Base-by-base conservation (phyloP, 495 filamentous ascomycete genomes). In the Aspergillus olivimuriae region DNA sequence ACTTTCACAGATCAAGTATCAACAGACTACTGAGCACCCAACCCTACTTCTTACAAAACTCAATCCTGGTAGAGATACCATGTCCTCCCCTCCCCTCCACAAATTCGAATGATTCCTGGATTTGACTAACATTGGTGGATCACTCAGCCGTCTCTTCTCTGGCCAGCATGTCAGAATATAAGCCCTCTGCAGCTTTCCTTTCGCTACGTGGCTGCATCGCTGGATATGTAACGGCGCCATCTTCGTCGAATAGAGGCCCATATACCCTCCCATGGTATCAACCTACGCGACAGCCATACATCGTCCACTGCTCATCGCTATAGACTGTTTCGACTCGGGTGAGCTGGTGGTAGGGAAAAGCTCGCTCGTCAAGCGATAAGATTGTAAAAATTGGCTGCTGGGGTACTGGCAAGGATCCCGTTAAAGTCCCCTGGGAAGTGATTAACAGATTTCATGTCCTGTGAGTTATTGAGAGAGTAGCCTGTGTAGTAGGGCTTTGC, bases 181-280 rank as follows among this genome's bases (percentile, higher is more conserved):
- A 35, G 4, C 50, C 42, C 11, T 31, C 20, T 3, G 43, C 52
- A 30, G 52, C 48, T 26, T 50, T 11, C 19, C 55, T 34, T 30
- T 58, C 49, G 26, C 52, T 58, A 2, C 52, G 48, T n/a, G 52
- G 52, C 19, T 58, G 52, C 48, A 55, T 53, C 2, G 52, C 54
- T 9, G 74, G 73, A 55, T 72, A 76, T 26, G 75, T 44, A 14
- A 75, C 56, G 23, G 64, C 62, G 5, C 70, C 66, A n/a, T 66
- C 65, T 14, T 53, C 55, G 0, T 60, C 58, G 8, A 62, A 43
- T 45, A 65, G 72, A 18, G 74, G 63, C 33, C 41, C 52, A 61
- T 80, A 80, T 24, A 80, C 50, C 1, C 68, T 57, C 17, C 64
- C 20, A 78, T 47, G 1, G 69, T 79, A 4, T 58, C 41, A 20